A percentile compares a stretch with the other conserved stretches of the same genome.
Evolutionary conservation across 164 flowering plant genomes (phyloP).

Genomic region (Sedum album): DNA sequence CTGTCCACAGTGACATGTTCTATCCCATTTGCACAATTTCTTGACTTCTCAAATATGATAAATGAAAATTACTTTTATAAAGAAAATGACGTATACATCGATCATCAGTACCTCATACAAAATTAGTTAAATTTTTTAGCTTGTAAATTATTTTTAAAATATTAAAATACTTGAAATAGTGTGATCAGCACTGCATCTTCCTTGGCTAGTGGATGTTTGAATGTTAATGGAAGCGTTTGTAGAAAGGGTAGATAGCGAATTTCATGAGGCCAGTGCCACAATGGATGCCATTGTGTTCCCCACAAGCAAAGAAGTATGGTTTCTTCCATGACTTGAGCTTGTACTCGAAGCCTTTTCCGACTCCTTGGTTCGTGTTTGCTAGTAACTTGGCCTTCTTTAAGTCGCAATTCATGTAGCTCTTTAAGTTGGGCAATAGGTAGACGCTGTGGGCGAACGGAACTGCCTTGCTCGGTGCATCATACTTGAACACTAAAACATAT

Average conservation of each 20-base stretch:
- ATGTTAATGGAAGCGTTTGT: background rate
- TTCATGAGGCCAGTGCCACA: slow-evolving; percentile 34
- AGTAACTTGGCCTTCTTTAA: no score
- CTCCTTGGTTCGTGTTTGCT: no score
- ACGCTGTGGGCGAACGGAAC: slow-evolving; percentile 29
- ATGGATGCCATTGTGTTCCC: slow-evolving; percentile 23
- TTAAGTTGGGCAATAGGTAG: slow-evolving; percentile 18
- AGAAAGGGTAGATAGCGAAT: slow-evolving; percentile 21
- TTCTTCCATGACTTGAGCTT: slow-evolving; percentile 15
- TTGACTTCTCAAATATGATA: no score
- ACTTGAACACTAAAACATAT: slow-evolving; percentile 32
- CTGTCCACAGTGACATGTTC: no score
- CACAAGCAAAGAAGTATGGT: slow-evolving; percentile 33
- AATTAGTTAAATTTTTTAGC: no score
- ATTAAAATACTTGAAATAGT: background rate
- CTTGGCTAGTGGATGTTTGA: background rate
- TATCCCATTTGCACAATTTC: no score
- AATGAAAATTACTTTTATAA: no score
- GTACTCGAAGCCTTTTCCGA: slow-evolving; percentile 28
- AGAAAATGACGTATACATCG: no score
- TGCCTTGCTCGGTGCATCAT: no score
- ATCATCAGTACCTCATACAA: no score
- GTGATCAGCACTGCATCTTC: slow-evolving; percentile 9
- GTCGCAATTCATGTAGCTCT: slow-evolving; percentile 29
- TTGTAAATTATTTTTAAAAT: background rate